Percentiles rank a stretch among this genome's conserved stretches.
Conservation (phyloP, 345 rosid genomes). For the Boechera stricta region DNA sequence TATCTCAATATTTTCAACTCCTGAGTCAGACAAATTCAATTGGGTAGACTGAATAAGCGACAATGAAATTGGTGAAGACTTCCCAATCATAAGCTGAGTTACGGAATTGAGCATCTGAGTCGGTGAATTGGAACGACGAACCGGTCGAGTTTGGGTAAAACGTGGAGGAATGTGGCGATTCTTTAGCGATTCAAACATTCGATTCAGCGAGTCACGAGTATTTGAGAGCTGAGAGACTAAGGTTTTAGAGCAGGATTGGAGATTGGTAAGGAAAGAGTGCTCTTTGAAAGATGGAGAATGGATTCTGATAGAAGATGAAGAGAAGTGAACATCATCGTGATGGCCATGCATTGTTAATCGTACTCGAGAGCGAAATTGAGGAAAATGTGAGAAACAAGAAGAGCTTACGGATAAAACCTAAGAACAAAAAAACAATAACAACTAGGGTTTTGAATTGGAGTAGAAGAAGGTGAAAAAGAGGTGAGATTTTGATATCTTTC, state of each 20-base stretch:
- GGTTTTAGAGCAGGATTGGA: constrained; percentile 45
- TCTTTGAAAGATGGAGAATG: constrained; percentile 13
- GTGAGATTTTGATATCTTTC: neutral
- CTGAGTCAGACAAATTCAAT: constrained; percentile 22
- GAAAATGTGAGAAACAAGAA: constrained; percentile 8
- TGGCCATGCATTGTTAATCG: constrained; percentile 32
- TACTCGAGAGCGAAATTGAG: constrained; percentile 3
- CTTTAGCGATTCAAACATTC: constrained; percentile 29
- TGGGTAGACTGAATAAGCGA: constrained; percentile 47
- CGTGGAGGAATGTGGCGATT: constrained; percentile 17
- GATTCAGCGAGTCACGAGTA: constrained; percentile 33
- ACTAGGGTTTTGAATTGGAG: constrained; percentile 23
- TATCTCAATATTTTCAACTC: neutral
- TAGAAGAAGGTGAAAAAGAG: neutral
- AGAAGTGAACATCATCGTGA: constrained; percentile 29
- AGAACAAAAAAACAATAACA: neutral
- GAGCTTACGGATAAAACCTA: neutral
- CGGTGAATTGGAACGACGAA: constrained; percentile 35
- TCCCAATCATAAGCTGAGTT: constrained; percentile 37
- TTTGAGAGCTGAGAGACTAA: constrained; percentile 37
- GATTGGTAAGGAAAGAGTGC: constrained; percentile 39
- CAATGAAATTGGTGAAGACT: constrained; percentile 53
- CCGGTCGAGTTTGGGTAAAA: neutral
- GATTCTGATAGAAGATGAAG: constrained; percentile 37
- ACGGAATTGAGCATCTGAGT: constrained; percentile 44